A percentile compares a stretch with the other conserved stretches of the same genome.
phyloP scores from a whole-genome alignment of 2,329 filamentous ascomycete genomes.

The Trichophaea hybrida region DNA sequence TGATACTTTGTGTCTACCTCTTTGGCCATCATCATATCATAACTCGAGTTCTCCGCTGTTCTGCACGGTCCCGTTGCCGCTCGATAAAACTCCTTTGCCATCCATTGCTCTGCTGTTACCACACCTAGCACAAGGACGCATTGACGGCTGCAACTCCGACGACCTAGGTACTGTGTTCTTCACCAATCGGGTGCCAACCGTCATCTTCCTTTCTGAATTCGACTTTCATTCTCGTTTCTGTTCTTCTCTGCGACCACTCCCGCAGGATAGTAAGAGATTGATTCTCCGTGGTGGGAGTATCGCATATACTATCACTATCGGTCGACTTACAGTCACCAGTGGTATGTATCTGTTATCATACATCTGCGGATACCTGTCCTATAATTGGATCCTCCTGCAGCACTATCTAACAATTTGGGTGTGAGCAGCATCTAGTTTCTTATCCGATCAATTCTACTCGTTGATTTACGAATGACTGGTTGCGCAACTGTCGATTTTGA shows the following conservation, averaged over 20 bases:
- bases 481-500: conserved; percentile 1
- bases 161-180: background rate
- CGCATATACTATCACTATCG: background rate
- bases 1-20: no score
- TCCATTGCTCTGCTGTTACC: no score
- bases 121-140: background rate
- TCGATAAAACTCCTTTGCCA: no score
- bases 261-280: background rate
- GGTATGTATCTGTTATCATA: background rate
- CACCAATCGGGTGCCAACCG: background rate
- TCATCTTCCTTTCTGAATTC: background rate
- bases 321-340: background rate
- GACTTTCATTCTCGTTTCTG: background rate
- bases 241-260: background rate
- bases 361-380: background rate
- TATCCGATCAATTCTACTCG: background rate
- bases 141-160: background rate
- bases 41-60: no score
- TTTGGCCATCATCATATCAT: no score
- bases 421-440: background rate
- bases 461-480: conserved; percentile 3
- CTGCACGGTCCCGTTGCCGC: no score
- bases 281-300: background rate
- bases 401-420: background rate
- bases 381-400: background rate